Evolutionary conservation across 75 land plant species (phyloP).

Genomic region (Sequoiadendron giganteum): DNA sequence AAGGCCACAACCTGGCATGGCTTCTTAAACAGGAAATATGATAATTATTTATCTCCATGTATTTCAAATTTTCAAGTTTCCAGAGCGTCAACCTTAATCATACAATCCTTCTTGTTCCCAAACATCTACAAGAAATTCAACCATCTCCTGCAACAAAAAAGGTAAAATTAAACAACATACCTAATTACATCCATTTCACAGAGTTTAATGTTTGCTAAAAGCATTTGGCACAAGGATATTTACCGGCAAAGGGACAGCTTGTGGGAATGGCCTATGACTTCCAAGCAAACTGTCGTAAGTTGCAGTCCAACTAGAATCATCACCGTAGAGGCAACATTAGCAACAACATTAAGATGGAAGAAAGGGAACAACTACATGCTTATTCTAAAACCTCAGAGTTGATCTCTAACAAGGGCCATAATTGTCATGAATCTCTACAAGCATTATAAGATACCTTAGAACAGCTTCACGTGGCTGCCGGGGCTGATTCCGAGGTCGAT

Average conservation of each 20-base stretch:
- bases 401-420: neutral
- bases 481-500: constrained; percentile 34
- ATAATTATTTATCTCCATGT: neutral
- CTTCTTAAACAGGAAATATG: neutral
- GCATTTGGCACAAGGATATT: neutral
- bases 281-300: constrained; percentile 78
- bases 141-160: constrained; percentile 65
- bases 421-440: neutral
- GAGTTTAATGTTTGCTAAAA: neutral
- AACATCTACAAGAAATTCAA: constrained; percentile 78
- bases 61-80: neutral
- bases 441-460: constrained; percentile 34
- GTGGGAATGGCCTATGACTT: constrained; percentile 66
- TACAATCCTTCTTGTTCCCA: constrained; percentile 88
- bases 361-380: neutral
- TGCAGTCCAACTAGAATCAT: constrained; percentile 63
- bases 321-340: neutral
- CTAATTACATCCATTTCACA: neutral
- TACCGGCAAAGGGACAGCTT: constrained; percentile 69
- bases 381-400: neutral
- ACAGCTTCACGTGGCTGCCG: constrained; percentile 51
- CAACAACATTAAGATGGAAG: neutral
- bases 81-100: constrained; percentile 29
- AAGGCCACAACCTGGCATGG: neutral
- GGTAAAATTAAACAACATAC: neutral